Base-by-base conservation (phyloP, 257 asterid genomes). In the Jacaranda copaia region DNA sequence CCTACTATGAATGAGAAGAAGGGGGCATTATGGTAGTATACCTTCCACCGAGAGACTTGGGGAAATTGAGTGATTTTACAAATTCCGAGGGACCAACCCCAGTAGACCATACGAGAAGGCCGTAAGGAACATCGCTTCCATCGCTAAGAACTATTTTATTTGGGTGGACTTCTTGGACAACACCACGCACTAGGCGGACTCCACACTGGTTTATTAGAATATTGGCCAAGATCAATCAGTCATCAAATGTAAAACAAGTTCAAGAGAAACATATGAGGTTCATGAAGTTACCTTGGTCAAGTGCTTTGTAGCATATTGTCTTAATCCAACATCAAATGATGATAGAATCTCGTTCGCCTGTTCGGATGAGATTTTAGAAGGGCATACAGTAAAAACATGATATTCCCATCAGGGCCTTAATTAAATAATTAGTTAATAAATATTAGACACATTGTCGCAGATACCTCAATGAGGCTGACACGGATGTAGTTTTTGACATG, bases 21-120 rank as follows among this genome's bases (percentile, higher is more conserved):
- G 38, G 14, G 16, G 32, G n/a, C 0, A 40, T 39, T 4, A 2
- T 38, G 20, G 60, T 48, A 8, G 40, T 25, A 14, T 88, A 94
- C 99, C 99, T 92, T 88, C 98, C 97, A 73, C 99, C 98, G 0
- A 86, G 96, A 72, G 99, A 87, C 82, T 89, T 91, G 61, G 99
- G 93, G 73, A 94, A 77, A 68, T 78, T 11, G 61, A 94, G 87
- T 20, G 97, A 81, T 78, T 72, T 94, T 9, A 91, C 88, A 39
- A 94, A 91, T 20, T 83, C 81, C 13, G 99, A 92, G 14, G 98
- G 94, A 70, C 99, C 99, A 74, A 92, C 96, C 4, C 99, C 99
- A 20, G 98, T 91, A 14, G 99, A 94, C 99, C 98, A 94, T 38
- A 94, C 92, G 9, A 94, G 92, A 38, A 94, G 95, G 35, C 99